Percentiles rank a stretch among this genome's conserved stretches.
Evolutionary conservation across 768 basidiomycete species (phyloP).

Genomic region (Chalciporus piperatus): DNA sequence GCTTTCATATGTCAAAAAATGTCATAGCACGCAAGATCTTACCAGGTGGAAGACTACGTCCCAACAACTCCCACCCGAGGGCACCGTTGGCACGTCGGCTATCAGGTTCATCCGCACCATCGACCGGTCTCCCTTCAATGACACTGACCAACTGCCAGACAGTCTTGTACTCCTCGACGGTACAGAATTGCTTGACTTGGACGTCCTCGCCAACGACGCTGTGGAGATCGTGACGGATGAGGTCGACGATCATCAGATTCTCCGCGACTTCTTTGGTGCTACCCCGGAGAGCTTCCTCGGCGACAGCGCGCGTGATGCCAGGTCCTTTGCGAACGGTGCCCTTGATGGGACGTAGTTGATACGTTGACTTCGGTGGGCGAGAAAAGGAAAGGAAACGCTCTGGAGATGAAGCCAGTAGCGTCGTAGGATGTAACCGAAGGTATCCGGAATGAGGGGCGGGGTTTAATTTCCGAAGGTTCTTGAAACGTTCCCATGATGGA

Average conservation of each 20-base stretch:
- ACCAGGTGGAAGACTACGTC: conserved; percentile 85
- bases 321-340: conserved; percentile 80
- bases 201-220: conserved; percentile 82
- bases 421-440: conserved; percentile 71
- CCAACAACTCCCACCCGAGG: conserved; percentile 77
- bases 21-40: conserved; percentile 12
- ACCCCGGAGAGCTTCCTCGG: conserved; percentile 60
- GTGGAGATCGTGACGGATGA: conserved; percentile 91
- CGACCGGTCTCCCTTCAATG: conserved; percentile 65
- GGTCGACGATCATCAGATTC: conserved; percentile 97
- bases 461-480: conserved; percentile 66
- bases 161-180: conserved; percentile 87
- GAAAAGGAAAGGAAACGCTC: conserved; percentile 86
- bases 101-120: conserved; percentile 36
- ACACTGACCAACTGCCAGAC: conserved; percentile 96
- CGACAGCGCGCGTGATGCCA: conserved; percentile 58
- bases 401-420: conserved; percentile 83
- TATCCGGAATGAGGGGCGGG: conserved; percentile 89
- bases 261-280: conserved; percentile 90
- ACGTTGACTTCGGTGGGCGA: conserved; percentile 58
- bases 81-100: conserved; percentile 36
- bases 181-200: conserved; percentile 78
- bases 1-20: conserved; percentile 1
- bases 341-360: conserved; percentile 92
- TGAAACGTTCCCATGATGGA: conserved; percentile 72